phyloP scores from a whole-genome alignment of 2,329 filamentous ascomycete genomes.

The Cladosporium sp. region DNA sequence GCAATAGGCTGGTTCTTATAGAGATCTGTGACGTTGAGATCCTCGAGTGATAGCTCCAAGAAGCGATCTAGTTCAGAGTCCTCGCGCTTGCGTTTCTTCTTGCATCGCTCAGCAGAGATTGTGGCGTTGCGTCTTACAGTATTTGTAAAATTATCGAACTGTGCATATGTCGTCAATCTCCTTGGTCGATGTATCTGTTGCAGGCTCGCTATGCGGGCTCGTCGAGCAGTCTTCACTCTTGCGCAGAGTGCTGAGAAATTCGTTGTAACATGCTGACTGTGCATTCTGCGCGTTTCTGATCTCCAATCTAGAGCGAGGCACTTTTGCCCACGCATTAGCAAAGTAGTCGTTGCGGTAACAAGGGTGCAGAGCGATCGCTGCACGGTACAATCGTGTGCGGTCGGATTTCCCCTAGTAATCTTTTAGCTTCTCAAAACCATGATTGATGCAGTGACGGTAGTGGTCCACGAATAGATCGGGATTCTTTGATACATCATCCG shows the following conservation, averaged over 20 bases:
- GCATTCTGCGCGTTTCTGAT: background rate
- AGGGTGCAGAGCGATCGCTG: background rate
- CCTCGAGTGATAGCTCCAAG: background rate
- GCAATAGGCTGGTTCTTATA: background rate
- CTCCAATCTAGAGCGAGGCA: background rate
- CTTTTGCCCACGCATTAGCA: background rate
- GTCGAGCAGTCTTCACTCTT: background rate
- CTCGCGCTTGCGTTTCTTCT: background rate
- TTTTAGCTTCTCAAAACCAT: background rate
- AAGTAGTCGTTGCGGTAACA: background rate
- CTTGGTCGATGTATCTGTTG: background rate
- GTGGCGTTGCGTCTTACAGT: background rate
- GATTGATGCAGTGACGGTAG: background rate
- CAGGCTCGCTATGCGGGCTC: background rate
- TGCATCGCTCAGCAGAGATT: background rate
- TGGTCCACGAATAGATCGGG: background rate
- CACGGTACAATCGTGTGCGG: background rate
- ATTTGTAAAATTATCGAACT: background rate
- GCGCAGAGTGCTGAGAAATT: background rate
- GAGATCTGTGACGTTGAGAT: background rate
- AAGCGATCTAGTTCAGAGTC: background rate
- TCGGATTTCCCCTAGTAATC: background rate
- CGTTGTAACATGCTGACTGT: background rate
- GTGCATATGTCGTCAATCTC: background rate
- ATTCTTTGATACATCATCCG: background rate